Percentiles rank a stretch among this genome's conserved stretches.
Conservation (phyloP, 2,329 filamentous ascomycete species). For the Rhinocladiella mackenziei region DNA sequence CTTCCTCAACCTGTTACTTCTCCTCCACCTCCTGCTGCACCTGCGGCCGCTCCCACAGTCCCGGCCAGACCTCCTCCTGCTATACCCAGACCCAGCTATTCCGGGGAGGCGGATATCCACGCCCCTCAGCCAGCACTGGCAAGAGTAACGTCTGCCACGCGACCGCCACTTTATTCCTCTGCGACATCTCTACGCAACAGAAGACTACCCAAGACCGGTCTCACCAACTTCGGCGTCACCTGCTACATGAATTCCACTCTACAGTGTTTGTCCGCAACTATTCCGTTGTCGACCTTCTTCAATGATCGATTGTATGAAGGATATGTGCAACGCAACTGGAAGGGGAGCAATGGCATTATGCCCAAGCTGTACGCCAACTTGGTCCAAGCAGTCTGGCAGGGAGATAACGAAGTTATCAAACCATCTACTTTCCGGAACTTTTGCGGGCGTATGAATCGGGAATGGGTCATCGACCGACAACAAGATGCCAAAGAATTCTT, state of each 20-base stretch:
- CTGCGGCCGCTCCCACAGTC: constrained; percentile 53
- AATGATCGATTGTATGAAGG: constrained; percentile 54
- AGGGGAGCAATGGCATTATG: constrained; percentile 60
- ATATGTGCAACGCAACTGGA: constrained; percentile 62
- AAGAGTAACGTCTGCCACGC: constrained; percentile 44
- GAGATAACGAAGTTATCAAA: constrained; percentile 48
- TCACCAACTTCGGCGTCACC: constrained; percentile 75
- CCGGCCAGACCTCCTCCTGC: constrained; percentile 65
- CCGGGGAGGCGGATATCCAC: constrained; percentile 66
- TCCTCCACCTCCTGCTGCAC: constrained; percentile 36
- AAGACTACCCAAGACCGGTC: constrained; percentile 63
- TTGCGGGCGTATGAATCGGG: constrained; percentile 59
- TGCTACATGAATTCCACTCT: constrained; percentile 93
- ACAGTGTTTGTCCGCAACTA: constrained; percentile 74
- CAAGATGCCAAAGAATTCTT: constrained; percentile 93
- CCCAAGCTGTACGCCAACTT: constrained; percentile 60
- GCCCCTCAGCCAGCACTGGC: constrained; percentile 43
- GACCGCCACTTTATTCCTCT: constrained; percentile 42
- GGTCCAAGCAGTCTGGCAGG: constrained; percentile 60
- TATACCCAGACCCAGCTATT: constrained; percentile 69
- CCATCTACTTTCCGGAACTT: constrained; percentile 64
- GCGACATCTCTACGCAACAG: constrained; percentile 41
- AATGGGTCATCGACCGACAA: constrained; percentile 71
- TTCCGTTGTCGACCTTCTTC: constrained; percentile 60
- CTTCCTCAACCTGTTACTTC: constrained; percentile 35